phyloP scores from a whole-genome alignment of 2,329 filamentous ascomycete species.

The Aspergillus sclerotialis region DNA sequence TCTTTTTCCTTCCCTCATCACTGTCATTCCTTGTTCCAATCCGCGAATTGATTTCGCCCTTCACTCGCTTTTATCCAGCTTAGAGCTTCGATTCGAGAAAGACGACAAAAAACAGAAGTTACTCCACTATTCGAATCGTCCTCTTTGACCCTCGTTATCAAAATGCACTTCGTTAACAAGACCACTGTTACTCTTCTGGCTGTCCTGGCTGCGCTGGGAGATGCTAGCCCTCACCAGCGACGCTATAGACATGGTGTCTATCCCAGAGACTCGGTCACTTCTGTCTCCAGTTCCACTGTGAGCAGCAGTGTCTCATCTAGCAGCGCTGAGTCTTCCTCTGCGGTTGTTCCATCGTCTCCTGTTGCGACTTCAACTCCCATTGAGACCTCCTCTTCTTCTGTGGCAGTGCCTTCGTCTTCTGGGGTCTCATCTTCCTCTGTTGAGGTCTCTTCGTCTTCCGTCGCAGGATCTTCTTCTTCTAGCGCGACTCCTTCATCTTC shows the following conservation, averaged over 20 bases:
- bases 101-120: too few relatives aligned
- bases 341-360: constrained; percentile 1
- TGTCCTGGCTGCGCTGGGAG: constrained; percentile 26
- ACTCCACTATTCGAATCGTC: constrained; percentile 1
- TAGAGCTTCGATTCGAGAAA: too few relatives aligned
- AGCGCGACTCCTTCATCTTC: too few relatives aligned
- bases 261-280: constrained; percentile 10
- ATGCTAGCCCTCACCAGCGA: constrained; percentile 22
- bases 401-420: not conserved
- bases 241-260: constrained; percentile 17
- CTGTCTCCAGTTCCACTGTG: constrained; percentile 12
- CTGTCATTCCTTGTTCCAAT: constrained; percentile 4
- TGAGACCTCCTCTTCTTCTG: not conserved
- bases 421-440: not conserved
- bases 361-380: not conserved
- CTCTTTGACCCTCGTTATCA: too few relatives aligned
- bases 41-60: constrained; percentile 33
- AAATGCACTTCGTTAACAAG: constrained; percentile 32
- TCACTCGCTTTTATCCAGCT: constrained; percentile 9
- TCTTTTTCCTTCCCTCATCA: constrained; percentile 6
- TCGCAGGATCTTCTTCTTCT: too few relatives aligned
- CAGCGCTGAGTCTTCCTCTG: constrained; percentile 4
- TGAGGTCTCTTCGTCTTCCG: not conserved
- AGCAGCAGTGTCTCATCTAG: too few relatives aligned
- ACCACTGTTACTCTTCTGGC: constrained; percentile 28